Evolutionary conservation across 352 stramenopile species (phyloP).

Genomic region (Globisporangium cederbergense): DNA sequence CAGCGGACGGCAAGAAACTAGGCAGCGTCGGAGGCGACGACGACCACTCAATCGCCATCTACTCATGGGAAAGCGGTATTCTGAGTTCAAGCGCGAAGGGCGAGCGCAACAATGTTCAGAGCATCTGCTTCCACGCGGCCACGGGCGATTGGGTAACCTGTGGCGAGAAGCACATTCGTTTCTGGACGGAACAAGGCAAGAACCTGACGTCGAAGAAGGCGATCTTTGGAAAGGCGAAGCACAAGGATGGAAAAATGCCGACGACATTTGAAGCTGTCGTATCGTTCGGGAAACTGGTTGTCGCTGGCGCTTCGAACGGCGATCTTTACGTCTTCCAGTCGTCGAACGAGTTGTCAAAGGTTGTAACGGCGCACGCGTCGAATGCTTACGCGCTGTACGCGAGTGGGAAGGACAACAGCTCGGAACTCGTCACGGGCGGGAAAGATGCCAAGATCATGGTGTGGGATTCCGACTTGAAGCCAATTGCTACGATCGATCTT

Average conservation of each 20-base stretch:
- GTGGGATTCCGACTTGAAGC: slow-evolving; percentile 70
- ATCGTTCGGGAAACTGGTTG: slow-evolving; percentile 40
- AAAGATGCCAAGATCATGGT: slow-evolving; percentile 87
- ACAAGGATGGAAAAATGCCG: slow-evolving; percentile 49
- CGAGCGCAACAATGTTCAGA: slow-evolving; percentile 51
- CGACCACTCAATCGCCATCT: slow-evolving; percentile 83
- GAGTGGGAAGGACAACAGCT: slow-evolving; percentile 22
- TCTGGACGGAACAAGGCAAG: slow-evolving; percentile 73
- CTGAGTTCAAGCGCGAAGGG: slow-evolving; percentile 52
- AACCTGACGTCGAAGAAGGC: slow-evolving; percentile 69
- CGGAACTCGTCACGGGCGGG: slow-evolving; percentile 77
- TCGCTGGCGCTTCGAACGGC: slow-evolving; percentile 64
- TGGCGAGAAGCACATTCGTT: slow-evolving; percentile 68
- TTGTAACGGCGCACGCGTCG: slow-evolving; percentile 47
- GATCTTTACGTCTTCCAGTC: slow-evolving; percentile 75
- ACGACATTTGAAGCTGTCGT: slow-evolving; percentile 47
- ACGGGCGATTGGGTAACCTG: slow-evolving; percentile 66
- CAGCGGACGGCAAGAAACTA: slow-evolving; percentile 60
- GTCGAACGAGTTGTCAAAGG: slow-evolving; percentile 42
- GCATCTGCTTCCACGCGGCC: slow-evolving; percentile 43
- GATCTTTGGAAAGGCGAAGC: slow-evolving; percentile 55
- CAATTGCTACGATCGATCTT: slow-evolving; percentile 40
- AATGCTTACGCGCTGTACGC: slow-evolving; percentile 48
- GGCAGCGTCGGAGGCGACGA: slow-evolving; percentile 76
- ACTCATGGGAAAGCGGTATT: slow-evolving; percentile 61